phyloP scores from a whole-genome alignment of 441 rosid species.

The Adansonia gregorii region DNA sequence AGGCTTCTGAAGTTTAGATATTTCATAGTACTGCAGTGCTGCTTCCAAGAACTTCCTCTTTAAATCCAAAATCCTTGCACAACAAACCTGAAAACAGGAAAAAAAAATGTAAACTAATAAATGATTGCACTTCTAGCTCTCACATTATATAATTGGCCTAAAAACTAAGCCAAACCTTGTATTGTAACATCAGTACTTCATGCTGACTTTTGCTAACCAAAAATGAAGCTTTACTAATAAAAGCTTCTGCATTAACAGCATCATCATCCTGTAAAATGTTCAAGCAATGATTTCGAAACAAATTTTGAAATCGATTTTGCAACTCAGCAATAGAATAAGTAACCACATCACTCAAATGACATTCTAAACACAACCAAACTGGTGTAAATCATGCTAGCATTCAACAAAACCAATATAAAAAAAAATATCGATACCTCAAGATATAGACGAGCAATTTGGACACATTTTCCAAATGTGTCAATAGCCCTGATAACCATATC shows the following conservation, averaged over 20 bases:
- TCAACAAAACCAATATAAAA: neutral
- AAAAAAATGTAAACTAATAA: slow-evolving; percentile 15
- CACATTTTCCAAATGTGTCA: slow-evolving; percentile 91
- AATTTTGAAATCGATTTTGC: slow-evolving; percentile 12
- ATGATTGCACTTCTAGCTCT: slow-evolving; percentile 6
- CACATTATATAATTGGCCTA: slow-evolving; percentile 6
- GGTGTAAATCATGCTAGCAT: neutral
- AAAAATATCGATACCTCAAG: slow-evolving; percentile 67
- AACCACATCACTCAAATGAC: slow-evolving; percentile 7
- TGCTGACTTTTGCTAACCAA: slow-evolving; percentile 95
- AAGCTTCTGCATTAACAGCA: slow-evolving; percentile 95
- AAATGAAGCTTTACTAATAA: slow-evolving; percentile 95
- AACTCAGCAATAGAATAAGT: slow-evolving; percentile 11
- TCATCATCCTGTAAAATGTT: slow-evolving; percentile 79
- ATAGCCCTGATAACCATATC: slow-evolving; percentile 58
- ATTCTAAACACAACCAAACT: slow-evolving; percentile 13
- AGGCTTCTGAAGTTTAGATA: slow-evolving; percentile 94
- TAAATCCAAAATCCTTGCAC: slow-evolving; percentile 97
- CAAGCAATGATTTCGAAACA: neutral
- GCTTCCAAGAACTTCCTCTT: slow-evolving; percentile 98
- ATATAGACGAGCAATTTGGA: slow-evolving; percentile 95
- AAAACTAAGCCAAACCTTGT: slow-evolving; percentile 62
- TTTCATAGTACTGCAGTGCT: slow-evolving; percentile 90
- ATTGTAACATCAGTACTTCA: slow-evolving; percentile 86
- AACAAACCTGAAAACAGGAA: slow-evolving; percentile 66